Conservation (phyloP, 345 rosid genomes). For the Moricandia moricandioides region DNA sequence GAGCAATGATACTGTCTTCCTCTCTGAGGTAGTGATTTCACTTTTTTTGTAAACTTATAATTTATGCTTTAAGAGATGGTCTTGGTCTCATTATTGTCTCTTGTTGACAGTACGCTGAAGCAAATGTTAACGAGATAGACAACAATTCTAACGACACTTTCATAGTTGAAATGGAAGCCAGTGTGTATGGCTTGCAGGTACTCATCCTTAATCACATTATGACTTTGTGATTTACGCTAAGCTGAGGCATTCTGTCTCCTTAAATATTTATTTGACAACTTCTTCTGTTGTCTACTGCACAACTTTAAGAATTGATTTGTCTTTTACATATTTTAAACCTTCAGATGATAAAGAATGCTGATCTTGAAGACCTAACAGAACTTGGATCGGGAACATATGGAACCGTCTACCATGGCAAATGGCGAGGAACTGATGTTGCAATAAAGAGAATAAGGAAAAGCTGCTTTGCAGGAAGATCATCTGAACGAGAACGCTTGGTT, state of each 20-base stretch:
- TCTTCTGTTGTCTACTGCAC: not conserved
- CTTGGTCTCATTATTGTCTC: constrained; percentile 9
- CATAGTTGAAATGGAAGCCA: constrained; percentile 72
- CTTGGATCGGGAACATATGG: constrained; percentile 75
- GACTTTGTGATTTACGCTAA: not conserved
- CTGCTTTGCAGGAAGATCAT: constrained; percentile 60
- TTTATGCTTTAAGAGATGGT: not conserved
- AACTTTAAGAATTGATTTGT: not conserved
- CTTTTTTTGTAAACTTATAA: constrained; percentile 12
- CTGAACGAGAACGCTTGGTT: constrained; percentile 69
- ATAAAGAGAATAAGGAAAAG: constrained; percentile 66
- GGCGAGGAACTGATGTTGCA: constrained; percentile 81
- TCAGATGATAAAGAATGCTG: constrained; percentile 60
- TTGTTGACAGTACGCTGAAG: constrained; percentile 42
- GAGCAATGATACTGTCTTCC: constrained; percentile 31
- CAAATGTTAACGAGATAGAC: constrained; percentile 37
- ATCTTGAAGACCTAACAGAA: constrained; percentile 66
- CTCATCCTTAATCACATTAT: not conserved
- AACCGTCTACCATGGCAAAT: constrained; percentile 72
- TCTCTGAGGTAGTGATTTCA: constrained; percentile 28
- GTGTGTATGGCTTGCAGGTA: constrained; percentile 70
- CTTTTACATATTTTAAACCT: constrained; percentile 16
- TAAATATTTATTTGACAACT: not conserved
- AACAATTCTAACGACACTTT: constrained; percentile 42
- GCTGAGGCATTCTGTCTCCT: constrained; percentile 1